Conservation (phyloP, 768 basidiomycete species). For the Tricholoma hemisulphureum region DNA sequence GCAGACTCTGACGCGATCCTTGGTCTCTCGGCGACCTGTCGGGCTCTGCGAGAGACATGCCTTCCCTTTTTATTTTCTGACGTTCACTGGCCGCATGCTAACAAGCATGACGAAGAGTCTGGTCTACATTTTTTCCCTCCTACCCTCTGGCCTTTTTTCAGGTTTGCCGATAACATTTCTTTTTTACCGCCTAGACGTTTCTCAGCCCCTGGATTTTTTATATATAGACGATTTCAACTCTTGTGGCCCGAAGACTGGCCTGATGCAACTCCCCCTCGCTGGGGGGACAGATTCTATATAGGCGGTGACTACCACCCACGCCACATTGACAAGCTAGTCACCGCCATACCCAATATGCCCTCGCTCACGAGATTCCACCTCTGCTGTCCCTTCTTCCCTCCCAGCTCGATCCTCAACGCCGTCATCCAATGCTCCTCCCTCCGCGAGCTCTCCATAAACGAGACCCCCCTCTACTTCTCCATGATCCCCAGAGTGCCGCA, state of each 20-base stretch:
- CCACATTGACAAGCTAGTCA: conserved; percentile 36
- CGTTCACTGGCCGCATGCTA: conserved; percentile 41
- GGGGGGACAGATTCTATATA: conserved; percentile 35
- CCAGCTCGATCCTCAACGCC: conserved; percentile 34
- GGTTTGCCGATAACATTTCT: conserved; percentile 24
- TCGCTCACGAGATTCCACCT: conserved; percentile 34
- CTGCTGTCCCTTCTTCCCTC: conserved; percentile 40
- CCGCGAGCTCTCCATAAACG: conserved; percentile 35
- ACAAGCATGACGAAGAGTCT: conserved; percentile 34
- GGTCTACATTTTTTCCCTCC: conserved; percentile 41
- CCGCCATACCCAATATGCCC: conserved; percentile 37
- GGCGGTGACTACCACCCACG: conserved; percentile 35
- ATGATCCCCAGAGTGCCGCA: conserved; percentile 31
- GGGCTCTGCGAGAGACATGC: conserved; percentile 24
- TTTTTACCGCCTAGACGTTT: neutral
- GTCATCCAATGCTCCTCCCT: conserved; percentile 35
- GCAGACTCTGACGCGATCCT: conserved; percentile 19
- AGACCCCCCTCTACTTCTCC: conserved; percentile 39
- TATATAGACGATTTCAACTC: conserved; percentile 35
- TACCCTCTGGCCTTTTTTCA: conserved; percentile 36
- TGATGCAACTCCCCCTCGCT: conserved; percentile 38
- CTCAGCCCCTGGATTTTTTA: too few relatives aligned
- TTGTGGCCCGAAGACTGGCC: conserved; percentile 48
- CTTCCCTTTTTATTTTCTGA: conserved; percentile 33
- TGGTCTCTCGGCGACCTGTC: conserved; percentile 26